A percentile compares a stretch with the other conserved stretches of the same genome.
These are phyloP conservation scores for Pelagomonas calceolata DNA, from an alignment of 108 stramenopile species.

Conservation along the genomic window DNA sequence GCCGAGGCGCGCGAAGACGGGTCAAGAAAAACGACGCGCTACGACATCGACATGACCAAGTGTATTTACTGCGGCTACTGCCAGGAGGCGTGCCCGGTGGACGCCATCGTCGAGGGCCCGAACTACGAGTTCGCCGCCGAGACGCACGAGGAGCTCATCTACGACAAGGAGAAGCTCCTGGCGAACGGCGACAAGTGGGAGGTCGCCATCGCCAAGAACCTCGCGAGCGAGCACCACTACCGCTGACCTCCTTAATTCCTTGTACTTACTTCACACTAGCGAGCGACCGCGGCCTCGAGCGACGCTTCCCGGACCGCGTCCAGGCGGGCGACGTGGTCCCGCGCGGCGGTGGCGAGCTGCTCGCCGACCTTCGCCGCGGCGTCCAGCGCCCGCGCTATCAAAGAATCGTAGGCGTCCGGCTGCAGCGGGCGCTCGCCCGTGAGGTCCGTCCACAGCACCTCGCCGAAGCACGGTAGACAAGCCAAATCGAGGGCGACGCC, in stretches of 20 bases:
- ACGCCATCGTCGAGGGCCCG: slow-evolving; percentile 99
- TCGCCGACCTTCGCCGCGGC: no score
- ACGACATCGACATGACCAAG: slow-evolving; percentile 99
- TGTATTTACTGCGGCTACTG: slow-evolving; percentile 99
- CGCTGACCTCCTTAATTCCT: slow-evolving; percentile 41
- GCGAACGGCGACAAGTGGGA: slow-evolving; percentile 99
- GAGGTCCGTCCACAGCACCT: no score
- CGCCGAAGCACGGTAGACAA: no score
- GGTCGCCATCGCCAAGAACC: slow-evolving; percentile 90
- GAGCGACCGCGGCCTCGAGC: no score
- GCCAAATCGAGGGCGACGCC: no score
- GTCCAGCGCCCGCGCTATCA: no score
- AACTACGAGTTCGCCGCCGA: slow-evolving; percentile 99
- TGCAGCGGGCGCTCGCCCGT: no score
- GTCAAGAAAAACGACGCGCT: slow-evolving; percentile 87
- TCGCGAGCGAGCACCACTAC: slow-evolving; percentile 88
- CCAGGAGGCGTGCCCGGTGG: slow-evolving; percentile 93
- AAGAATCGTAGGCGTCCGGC: no score
- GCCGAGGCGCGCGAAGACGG: slow-evolving; percentile 85
- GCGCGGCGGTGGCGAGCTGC: no score
- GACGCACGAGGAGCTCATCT: slow-evolving; percentile 94
- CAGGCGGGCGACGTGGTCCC: no score
- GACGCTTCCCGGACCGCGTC: no score
- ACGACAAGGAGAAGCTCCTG: slow-evolving; percentile 97
- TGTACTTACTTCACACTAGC: no score